Percentiles rank a stretch among this genome's conserved stretches.
phyloP scores from a whole-genome alignment of 140 eudicot species.

The Cichorium intybus region DNA sequence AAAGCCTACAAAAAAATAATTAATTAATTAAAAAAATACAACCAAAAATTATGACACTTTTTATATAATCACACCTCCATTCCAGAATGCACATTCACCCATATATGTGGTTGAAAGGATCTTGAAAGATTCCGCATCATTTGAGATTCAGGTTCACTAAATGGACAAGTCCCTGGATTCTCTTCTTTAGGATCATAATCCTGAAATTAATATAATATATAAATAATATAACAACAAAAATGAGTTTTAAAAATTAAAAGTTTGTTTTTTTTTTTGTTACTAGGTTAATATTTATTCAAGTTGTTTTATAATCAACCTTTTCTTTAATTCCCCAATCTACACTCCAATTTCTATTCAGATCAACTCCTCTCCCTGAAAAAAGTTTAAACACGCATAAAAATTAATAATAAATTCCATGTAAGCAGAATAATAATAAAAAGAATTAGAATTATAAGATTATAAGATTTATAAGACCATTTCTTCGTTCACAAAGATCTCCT shows the following conservation, averaged over 20 bases:
- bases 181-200: conserved; percentile 81
- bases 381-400: background rate
- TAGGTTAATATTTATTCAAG: background rate
- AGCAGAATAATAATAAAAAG: background rate
- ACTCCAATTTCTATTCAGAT: conserved; percentile 88
- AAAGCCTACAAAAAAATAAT: conserved; percentile 46
- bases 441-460: background rate
- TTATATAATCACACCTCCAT: conserved; percentile 51
- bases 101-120: conserved; percentile 68
- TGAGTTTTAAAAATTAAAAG: too few relatives aligned
- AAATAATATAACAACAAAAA: background rate
- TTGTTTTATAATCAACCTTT: conserved; percentile 39
- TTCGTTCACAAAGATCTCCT: conserved; percentile 82
- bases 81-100: conserved; percentile 86
- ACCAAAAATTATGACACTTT: background rate
- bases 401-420: conserved; percentile 7
- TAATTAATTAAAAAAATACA: background rate
- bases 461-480: conserved; percentile 50
- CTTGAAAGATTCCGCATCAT: conserved; percentile 57
- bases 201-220: conserved; percentile 26
- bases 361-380: conserved; percentile 85
- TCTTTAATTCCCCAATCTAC: conserved; percentile 92
- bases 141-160: conserved; percentile 79
- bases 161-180: conserved; percentile 73
- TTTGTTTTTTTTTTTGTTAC: background rate